Conservation (phyloP, 176 grass and related monocot species). For the Chloris gayana region DNA sequence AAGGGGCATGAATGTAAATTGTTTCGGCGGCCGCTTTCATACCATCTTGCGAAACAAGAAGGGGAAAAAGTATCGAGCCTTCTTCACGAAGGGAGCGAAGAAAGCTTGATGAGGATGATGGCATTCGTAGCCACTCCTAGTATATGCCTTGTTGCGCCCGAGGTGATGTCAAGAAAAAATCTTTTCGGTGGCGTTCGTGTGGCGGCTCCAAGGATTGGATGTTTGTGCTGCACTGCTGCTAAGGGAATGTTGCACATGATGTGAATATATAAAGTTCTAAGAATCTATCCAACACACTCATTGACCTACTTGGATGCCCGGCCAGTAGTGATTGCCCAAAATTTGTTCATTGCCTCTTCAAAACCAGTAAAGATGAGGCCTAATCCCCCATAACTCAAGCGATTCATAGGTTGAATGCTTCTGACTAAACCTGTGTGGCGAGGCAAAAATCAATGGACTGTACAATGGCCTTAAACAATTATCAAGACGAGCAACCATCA, state of each 20-base stretch:
- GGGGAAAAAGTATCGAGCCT: background rate
- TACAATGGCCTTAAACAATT: background rate
- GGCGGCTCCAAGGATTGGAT: background rate
- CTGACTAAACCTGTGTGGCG: too few relatives aligned
- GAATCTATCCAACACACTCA: background rate
- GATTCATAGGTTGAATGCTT: background rate
- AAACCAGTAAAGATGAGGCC: too few relatives aligned
- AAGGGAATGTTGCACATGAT: background rate
- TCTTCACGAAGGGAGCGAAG: background rate
- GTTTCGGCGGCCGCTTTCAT: background rate
- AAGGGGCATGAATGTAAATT: conserved; percentile 13
- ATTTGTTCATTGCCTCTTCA: too few relatives aligned
- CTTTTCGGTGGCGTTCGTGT: background rate
- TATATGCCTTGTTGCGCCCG: conserved; percentile 31
- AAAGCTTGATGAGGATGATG: background rate
- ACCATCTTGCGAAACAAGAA: conserved; percentile 32
- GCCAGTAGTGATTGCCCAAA: too few relatives aligned
- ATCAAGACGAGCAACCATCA: background rate
- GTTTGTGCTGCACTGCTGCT: too few relatives aligned
- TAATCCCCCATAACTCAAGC: background rate
- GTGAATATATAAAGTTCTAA: background rate
- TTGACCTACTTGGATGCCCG: too few relatives aligned
- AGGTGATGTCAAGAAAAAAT: background rate
- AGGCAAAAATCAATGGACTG: too few relatives aligned
- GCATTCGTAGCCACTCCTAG: background rate